A percentile compares a stretch with the other conserved stretches of the same genome.
These are phyloP conservation scores for Colletotrichum musae DNA, from an alignment of 2,329 filamentous ascomycete species.

Conservation along the genomic window DNA sequence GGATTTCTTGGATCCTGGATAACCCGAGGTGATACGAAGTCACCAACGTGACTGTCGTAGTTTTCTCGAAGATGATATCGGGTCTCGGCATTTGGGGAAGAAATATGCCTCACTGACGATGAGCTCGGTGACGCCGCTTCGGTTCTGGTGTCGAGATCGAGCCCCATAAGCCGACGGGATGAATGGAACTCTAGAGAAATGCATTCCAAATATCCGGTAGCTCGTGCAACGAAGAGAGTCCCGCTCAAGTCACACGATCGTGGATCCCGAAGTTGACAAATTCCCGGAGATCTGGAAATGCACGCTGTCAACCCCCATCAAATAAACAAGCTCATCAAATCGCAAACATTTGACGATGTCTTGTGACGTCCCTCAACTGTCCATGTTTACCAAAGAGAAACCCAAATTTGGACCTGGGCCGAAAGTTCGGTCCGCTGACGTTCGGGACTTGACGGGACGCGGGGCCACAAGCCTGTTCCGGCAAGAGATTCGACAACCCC, in stretches of 20 bases:
- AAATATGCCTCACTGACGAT: too few relatives aligned
- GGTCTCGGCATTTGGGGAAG: too few relatives aligned
- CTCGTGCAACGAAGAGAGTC: too few relatives aligned
- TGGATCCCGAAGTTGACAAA: slow-evolving; percentile 4
- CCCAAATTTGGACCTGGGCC: too few relatives aligned
- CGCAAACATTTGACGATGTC: neutral
- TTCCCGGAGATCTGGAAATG: slow-evolving; percentile 22
- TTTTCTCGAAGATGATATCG: too few relatives aligned
- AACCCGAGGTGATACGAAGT: too few relatives aligned
- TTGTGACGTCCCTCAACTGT: neutral
- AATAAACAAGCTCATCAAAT: too few relatives aligned
- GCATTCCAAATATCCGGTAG: neutral
- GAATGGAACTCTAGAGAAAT: neutral
- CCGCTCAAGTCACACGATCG: neutral
- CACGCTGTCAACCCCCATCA: neutral
- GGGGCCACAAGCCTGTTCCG: neutral
- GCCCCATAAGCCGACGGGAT: slow-evolving; percentile 3
- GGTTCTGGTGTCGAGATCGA: neutral
- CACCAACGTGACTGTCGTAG: too few relatives aligned
- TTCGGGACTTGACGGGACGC: neutral
- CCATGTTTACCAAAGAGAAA: too few relatives aligned
- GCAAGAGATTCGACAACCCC: slow-evolving; percentile 11
- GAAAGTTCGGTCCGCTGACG: neutral
- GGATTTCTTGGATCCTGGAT: too few relatives aligned
- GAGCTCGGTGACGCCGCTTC: slow-evolving; percentile 1